Conservation (phyloP, 176 grass and related monocot genomes). For the Aegilops speltoides region DNA sequence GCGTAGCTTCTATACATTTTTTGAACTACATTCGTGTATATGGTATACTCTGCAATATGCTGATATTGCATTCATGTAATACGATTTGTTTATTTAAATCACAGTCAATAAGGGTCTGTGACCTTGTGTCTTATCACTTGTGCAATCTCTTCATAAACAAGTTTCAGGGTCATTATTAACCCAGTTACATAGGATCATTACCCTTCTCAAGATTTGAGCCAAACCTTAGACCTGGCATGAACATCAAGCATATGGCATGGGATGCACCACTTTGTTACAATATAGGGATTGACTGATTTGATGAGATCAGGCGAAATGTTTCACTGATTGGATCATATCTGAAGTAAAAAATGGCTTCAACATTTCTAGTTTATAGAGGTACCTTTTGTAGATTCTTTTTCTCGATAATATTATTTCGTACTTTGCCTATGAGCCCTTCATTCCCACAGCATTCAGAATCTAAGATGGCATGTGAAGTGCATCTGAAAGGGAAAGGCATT, state of each 20-base stretch:
- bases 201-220: background rate
- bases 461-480: constrained; percentile 9
- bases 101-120: background rate
- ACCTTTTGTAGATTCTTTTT: background rate
- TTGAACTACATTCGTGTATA: constrained; percentile 8
- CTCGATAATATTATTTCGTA: background rate
- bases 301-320: background rate
- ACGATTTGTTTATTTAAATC: constrained; percentile 14
- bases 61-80: constrained; percentile 6
- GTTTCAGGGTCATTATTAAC: background rate
- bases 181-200: background rate
- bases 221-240: background rate
- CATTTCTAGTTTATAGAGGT: background rate
- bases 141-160: background rate
- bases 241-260: background rate
- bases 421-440: background rate
- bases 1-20: background rate
- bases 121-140: background rate
- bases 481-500: background rate
- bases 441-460: background rate
- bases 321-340: background rate
- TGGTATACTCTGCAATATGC: background rate
- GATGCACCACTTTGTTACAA: background rate
- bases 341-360: background rate
- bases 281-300: background rate